Base-by-base conservation (phyloP, 768 basidiomycete genomes). In the Termitomyces sp. region DNA sequence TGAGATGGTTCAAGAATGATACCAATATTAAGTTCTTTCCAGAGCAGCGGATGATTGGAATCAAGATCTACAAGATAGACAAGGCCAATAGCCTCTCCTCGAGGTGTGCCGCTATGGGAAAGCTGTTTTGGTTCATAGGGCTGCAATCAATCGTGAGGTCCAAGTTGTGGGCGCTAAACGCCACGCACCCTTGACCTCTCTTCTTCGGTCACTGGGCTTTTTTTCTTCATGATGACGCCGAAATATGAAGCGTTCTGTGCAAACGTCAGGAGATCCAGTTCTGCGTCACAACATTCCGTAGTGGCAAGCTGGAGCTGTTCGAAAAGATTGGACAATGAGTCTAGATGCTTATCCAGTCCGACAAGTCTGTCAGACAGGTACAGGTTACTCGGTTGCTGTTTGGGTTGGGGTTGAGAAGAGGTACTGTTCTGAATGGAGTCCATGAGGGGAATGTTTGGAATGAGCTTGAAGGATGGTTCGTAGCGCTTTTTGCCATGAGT, bases 1-100 rank as follows among this genome's bases (percentile, higher is more conserved):
- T 73, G 66, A 8, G 53, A 53, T 2, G 72, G 62, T 11, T 67
- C 59, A 29, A 88, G 59, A 53, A 82, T 72, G 60, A 90, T 68
- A 11, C 86, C 87, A 32, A 89, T 69, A 60, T 75, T 82, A 21
- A 81, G 74, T 65, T 88, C 83, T 4, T 71, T 66, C 29, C 61
- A 62, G 25, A 69, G 68, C 29, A 77, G 58, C 0, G 71, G 70
- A 56, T 73, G 71, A 23, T 3, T 58, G 23, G 65, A 58, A 16
- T 58, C 59, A 31, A 75, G 68, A 5, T 64, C 63, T 14, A 62
- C 66, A 27, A 82, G 70, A 56, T 81, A 82, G 25, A 80, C 67
- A 17, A 82, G 62, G 3, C 82, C 81, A 42, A 79, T 67, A 2
- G 69, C 64, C 16, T 57, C 55, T 14, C 29, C 17, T 46, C 9